Conservation (phyloP, 805 yeast species). For the Candida pseudofarinosa region DNA sequence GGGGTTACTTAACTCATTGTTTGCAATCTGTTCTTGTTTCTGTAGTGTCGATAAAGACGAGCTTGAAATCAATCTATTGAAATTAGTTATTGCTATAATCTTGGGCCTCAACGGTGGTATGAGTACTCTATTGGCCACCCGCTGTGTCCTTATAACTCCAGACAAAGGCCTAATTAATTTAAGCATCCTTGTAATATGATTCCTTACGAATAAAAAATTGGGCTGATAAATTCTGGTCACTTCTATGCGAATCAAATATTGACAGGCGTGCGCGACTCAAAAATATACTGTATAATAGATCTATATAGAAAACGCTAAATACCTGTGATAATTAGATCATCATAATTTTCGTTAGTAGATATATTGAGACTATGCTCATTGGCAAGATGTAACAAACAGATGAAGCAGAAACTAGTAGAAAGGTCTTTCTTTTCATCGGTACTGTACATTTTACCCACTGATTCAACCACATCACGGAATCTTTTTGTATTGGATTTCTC, state of each 20-base stretch:
- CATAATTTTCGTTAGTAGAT: conserved; percentile 26
- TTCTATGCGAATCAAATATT: not conserved
- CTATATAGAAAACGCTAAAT: not conserved
- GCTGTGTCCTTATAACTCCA: not conserved
- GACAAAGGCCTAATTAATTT: not conserved
- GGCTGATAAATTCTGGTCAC: not conserved
- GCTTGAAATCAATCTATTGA: conserved; percentile 17
- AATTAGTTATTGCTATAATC: not conserved
- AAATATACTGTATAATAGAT: not conserved
- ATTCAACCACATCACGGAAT: conserved; percentile 32
- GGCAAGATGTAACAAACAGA: conserved; percentile 42
- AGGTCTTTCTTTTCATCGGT: conserved; percentile 38
- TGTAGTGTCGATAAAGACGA: conserved; percentile 29
- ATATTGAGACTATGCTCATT: conserved; percentile 40
- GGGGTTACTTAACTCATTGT: conserved; percentile 65
- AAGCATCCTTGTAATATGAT: not conserved
- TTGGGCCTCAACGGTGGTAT: not conserved
- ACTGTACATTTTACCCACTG: conserved; percentile 31
- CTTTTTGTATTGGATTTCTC: conserved; percentile 31
- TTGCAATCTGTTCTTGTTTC: conserved; percentile 79
- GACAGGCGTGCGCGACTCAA: not conserved
- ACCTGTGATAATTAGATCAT: conserved; percentile 31
- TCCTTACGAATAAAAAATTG: not conserved
- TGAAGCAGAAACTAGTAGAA: conserved; percentile 44
- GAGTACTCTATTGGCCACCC: not conserved